phyloP scores from a whole-genome alignment of 2,329 filamentous ascomycete species.

The Exophiala dermatitidis region DNA sequence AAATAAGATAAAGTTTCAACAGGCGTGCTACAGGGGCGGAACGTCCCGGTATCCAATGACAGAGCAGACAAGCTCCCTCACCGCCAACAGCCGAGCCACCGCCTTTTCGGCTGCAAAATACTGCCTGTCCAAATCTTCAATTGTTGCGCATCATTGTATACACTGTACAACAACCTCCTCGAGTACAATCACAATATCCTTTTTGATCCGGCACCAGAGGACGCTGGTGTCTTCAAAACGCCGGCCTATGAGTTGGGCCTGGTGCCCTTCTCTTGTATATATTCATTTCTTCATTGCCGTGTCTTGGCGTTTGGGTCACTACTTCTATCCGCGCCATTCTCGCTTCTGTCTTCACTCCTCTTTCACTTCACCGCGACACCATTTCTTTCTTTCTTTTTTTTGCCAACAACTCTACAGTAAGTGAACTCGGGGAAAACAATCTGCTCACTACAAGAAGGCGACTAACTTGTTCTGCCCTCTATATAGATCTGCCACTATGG shows the following conservation, averaged over 20 bases:
- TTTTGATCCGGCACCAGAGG: not conserved
- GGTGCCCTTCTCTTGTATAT: not conserved
- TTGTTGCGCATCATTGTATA: not conserved
- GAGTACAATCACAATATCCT: no score
- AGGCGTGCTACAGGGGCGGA: not conserved
- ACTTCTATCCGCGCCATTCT: not conserved
- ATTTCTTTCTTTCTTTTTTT: not conserved
- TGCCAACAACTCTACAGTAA: not conserved
- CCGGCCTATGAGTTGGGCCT: not conserved
- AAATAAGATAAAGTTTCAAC: not conserved
- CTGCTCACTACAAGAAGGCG: not conserved
- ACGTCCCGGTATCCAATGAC: not conserved
- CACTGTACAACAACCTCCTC: not conserved
- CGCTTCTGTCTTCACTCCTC: not conserved
- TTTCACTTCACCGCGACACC: not conserved
- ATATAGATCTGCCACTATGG: constrained; percentile 50
- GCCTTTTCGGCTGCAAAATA: constrained; percentile 6
- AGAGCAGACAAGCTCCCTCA: not conserved
- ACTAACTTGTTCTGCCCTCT: constrained; percentile 4
- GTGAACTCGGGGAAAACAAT: no score
- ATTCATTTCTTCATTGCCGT: no score
- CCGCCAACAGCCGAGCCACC: constrained; percentile 7
- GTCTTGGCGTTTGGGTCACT: no score
- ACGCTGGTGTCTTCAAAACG: not conserved
- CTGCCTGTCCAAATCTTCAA: constrained; percentile 8